Evolutionary conservation across 73 alveolate genomes (phyloP).

Genomic region (Effrenium voratum): DNA sequence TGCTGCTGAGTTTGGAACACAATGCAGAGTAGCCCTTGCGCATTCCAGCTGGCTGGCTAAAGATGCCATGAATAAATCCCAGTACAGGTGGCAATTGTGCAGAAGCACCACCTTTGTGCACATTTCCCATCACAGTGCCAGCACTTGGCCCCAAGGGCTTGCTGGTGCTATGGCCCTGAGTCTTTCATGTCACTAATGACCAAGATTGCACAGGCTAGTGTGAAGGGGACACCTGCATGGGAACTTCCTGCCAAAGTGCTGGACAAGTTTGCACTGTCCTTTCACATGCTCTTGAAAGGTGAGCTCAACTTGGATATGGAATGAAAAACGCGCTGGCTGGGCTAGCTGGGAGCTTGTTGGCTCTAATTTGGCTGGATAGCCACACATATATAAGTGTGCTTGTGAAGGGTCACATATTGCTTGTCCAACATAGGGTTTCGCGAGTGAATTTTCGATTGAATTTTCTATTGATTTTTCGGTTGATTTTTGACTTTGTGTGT

Average conservation of each 20-base stretch:
- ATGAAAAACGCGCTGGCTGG: no score
- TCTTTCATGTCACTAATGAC: not conserved
- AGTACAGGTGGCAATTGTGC: not conserved
- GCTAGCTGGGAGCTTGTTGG: no score
- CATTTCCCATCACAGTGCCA: not conserved
- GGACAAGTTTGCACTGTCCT: not conserved
- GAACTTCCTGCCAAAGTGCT: not conserved
- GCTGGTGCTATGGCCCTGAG: slow-evolving; percentile 12
- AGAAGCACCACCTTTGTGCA: slow-evolving; percentile 23
- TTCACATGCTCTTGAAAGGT: not conserved
- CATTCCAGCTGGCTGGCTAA: slow-evolving; percentile 34
- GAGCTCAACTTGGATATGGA: not conserved
- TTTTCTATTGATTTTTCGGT: no score
- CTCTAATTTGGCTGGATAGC: no score
- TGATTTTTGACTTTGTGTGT: no score
- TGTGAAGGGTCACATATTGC: no score
- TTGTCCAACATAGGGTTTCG: no score
- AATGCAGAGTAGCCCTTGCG: not conserved
- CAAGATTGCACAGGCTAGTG: not conserved
- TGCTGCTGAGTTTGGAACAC: not conserved
- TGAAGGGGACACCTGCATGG: not conserved
- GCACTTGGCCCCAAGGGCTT: slow-evolving; percentile 4
- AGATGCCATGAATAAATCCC: not conserved
- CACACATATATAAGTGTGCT: no score
- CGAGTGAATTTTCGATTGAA: no score